These are phyloP conservation scores for Dendrobium chrysotoxum DNA, from an alignment of 106 monocot species.

Conservation along the genomic window DNA sequence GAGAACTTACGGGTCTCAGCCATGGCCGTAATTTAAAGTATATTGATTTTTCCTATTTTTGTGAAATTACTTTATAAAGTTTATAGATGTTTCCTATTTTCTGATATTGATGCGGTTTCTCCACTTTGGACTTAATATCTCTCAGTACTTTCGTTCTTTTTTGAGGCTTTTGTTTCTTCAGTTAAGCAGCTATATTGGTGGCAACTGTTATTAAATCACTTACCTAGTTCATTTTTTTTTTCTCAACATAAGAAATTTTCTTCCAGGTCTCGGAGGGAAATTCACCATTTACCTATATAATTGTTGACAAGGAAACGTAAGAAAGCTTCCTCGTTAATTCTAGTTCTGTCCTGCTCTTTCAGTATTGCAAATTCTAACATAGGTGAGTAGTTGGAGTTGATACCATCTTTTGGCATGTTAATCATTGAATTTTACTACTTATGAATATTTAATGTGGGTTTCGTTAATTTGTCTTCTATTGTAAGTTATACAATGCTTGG, in stretches of 20 bases:
- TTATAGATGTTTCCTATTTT: neutral
- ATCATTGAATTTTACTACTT: neutral
- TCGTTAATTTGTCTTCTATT: neutral
- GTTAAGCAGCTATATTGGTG: neutral
- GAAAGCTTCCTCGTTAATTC: conserved; percentile 11
- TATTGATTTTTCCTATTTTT: neutral
- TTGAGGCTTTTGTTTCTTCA: neutral
- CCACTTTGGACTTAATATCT: neutral
- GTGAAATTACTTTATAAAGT: neutral
- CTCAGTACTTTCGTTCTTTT: neutral
- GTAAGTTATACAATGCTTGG: neutral
- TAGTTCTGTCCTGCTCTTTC: neutral
- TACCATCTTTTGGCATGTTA: neutral
- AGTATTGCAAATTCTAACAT: neutral
- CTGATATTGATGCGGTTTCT: neutral
- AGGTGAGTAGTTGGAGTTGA: neutral
- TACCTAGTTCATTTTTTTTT: neutral
- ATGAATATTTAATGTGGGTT: neutral
- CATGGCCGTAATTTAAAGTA: no score
- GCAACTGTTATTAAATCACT: neutral
- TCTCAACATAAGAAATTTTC: conserved; percentile 7
- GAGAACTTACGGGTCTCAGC: no score
- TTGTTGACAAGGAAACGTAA: conserved; percentile 92
- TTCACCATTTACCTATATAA: conserved; percentile 93
- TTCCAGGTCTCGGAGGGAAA: conserved; percentile 82